Base-by-base conservation (phyloP, 768 basidiomycete species). In the Pisolithus orientalis region DNA sequence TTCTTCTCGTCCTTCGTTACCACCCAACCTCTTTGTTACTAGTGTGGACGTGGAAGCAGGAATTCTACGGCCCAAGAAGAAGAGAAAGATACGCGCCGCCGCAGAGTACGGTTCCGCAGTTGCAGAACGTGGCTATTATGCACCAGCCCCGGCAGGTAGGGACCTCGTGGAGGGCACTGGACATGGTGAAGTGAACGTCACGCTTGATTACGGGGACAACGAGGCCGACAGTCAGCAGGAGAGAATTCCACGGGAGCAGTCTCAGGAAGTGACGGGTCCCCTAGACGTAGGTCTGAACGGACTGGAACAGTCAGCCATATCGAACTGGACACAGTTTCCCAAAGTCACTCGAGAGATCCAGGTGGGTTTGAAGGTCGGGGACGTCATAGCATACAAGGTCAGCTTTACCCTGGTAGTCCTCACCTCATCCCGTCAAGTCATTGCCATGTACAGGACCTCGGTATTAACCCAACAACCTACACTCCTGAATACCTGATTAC, bases 1-100 rank as follows among this genome's bases (percentile, higher is more conserved):
- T 1, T 88, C 87, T 4, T 78, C 83, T 59, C 77, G 80, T 43
- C 66, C 78, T 47, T 59, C 69, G 44, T 58, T 89, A 7, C 87
- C 87, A 0, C 59, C 70, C 4, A 82, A 84, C 48, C 62, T 89
- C 59, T 80, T 89, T 54, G 83, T 89, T 32, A 87, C 86, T 3
- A 83, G 80, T 56, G 72, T 88, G 2, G 84, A 89, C 54, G 83
- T 88, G 25, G 85, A 86, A 58, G 76, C 72, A 25, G 76, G 72
- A 1, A 9, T 53, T 50, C 49, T 54, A 17, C 56, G 59, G 37
- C 71, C 69, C 53, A 67, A 68, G 51, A 75, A 71, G 57, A 74
- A 69, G 53, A 64, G 63, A 45, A 62, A 65, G 51, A 65, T 61
- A 32, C 58, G 54, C 11, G 29, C 51, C 46, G 11, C 46, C n/a